Conservation (phyloP, 768 basidiomycete species). For the Lactifluus rugatus region DNA sequence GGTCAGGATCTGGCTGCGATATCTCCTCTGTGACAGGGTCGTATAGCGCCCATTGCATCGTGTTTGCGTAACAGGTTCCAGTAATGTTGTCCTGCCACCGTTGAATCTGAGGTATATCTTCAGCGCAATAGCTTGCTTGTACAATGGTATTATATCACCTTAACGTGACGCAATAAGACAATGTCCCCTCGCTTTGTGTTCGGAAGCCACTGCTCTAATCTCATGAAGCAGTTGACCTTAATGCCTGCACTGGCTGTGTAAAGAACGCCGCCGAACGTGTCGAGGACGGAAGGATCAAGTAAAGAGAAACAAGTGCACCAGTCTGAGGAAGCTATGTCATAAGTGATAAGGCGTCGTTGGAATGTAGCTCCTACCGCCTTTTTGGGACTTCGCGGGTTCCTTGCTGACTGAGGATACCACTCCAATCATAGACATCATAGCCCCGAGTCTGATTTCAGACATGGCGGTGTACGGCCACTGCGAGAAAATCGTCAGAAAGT, state of each 20-base stretch:
- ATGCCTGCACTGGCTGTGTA: constrained; percentile 22
- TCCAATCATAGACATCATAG: constrained; percentile 26
- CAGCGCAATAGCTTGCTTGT: neutral
- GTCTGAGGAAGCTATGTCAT: constrained; percentile 29
- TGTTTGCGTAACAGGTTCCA: constrained; percentile 3
- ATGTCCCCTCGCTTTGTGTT: constrained; percentile 38
- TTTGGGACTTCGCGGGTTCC: constrained; percentile 18
- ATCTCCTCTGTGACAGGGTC: neutral
- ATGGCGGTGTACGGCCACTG: constrained; percentile 12
- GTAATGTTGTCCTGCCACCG: constrained; percentile 5
- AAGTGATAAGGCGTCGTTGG: neutral
- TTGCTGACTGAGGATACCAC: constrained; percentile 23
- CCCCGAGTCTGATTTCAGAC: neutral
- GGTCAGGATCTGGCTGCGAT: constrained; percentile 1
- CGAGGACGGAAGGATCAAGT: constrained; percentile 43
- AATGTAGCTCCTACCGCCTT: constrained; percentile 24
- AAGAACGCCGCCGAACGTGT: constrained; percentile 22
- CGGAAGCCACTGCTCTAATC: constrained; percentile 42
- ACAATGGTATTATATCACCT: constrained; percentile 28
- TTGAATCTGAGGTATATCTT: constrained; percentile 5
- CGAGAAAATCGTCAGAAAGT: neutral
- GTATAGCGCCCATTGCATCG: constrained; percentile 14
- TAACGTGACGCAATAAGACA: constrained; percentile 40
- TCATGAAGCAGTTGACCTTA: constrained; percentile 42
- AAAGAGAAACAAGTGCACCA: constrained; percentile 36